phyloP scores from a whole-genome alignment of 306 rosid genomes.

The Rubus parviflorus region DNA sequence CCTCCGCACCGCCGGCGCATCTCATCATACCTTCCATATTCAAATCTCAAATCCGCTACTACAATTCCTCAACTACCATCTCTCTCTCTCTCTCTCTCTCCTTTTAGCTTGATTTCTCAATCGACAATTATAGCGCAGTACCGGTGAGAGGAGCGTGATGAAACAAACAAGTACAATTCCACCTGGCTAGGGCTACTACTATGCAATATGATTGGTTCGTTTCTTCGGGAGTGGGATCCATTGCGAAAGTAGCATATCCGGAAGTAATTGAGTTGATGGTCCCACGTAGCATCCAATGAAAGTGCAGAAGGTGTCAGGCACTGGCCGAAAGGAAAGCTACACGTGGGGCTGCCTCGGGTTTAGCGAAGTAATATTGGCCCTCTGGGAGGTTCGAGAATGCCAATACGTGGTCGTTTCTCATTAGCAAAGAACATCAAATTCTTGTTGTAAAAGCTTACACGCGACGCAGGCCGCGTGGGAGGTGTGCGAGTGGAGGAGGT shows the following conservation, averaged over 20 bases:
- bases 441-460: not conserved
- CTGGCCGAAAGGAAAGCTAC: slow-evolving; percentile 43
- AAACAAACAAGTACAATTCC: not conserved
- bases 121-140: slow-evolving; percentile 12
- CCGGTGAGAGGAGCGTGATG: slow-evolving; percentile 12
- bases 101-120: not conserved
- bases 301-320: slow-evolving; percentile 36
- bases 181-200: slow-evolving; percentile 27
- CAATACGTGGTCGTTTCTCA: slow-evolving; percentile 35
- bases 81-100: slow-evolving; percentile 2
- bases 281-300: slow-evolving; percentile 32
- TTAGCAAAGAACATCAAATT: slow-evolving; percentile 19
- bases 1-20: slow-evolving; percentile 19
- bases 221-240: slow-evolving; percentile 11
- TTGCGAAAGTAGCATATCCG: slow-evolving; percentile 17
- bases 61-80: not conserved
- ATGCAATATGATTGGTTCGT: slow-evolving; percentile 26
- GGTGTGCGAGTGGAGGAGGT: not conserved
- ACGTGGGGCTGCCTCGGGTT: slow-evolving; percentile 39
- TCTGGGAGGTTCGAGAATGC: slow-evolving; percentile 35
- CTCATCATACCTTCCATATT: slow-evolving; percentile 31
- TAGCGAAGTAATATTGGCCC: slow-evolving; percentile 18
- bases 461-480: not conserved
- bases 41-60: not conserved
- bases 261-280: slow-evolving; percentile 26